phyloP scores from a whole-genome alignment of 305 asterid genomes.

The Withania somnifera region DNA sequence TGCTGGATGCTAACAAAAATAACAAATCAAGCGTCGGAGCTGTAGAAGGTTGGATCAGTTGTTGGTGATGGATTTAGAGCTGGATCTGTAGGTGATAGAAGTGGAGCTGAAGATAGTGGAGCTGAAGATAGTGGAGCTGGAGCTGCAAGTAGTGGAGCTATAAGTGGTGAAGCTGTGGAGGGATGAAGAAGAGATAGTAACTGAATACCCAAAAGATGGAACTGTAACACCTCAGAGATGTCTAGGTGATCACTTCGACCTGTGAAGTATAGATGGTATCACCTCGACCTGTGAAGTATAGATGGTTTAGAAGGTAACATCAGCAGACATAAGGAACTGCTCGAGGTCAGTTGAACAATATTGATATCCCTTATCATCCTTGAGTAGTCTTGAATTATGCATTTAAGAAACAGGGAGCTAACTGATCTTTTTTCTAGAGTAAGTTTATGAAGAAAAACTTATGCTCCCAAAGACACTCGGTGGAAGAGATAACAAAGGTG shows the following conservation, averaged over 20 bases:
- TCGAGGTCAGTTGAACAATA: background rate
- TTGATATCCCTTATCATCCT: background rate
- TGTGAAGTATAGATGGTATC: too few relatives aligned
- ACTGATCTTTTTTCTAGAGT: background rate
- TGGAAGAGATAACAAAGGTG: background rate
- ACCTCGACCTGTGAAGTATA: background rate
- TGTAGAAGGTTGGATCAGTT: too few relatives aligned
- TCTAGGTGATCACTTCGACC: background rate
- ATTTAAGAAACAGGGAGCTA: background rate
- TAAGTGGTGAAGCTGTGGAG: background rate
- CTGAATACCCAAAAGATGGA: background rate
- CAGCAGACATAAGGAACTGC: background rate
- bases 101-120: too few relatives aligned
- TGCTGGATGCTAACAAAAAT: too few relatives aligned
- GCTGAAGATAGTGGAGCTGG: background rate
- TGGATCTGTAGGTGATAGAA: too few relatives aligned
- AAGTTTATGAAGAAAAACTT: background rate
- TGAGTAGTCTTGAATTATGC: background rate
- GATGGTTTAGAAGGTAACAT: background rate
- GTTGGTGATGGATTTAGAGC: too few relatives aligned
- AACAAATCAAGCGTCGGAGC: too few relatives aligned
- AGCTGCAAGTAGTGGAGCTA: background rate
- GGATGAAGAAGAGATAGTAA: background rate
- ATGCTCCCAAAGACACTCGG: background rate
- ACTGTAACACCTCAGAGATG: background rate